Evolutionary conservation across 1,139 yeast species (phyloP).

Genomic region (Groenewaldozyma auringiensis): DNA sequence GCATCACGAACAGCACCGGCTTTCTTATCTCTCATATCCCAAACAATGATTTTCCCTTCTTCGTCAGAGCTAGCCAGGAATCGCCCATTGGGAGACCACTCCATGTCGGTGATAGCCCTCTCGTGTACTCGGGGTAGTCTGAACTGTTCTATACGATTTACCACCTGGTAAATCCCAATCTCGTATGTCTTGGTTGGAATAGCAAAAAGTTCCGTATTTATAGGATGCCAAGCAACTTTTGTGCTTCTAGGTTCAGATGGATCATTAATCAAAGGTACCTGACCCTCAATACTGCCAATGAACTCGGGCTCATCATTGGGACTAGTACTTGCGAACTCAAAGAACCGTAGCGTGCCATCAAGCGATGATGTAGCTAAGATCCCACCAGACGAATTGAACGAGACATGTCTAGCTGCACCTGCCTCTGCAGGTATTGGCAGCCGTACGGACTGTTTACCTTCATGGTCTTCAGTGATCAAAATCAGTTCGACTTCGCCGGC

Average conservation of each 20-base stretch:
- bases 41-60: slow-evolving; percentile 46
- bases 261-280: slow-evolving; percentile 29
- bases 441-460: slow-evolving; percentile 37
- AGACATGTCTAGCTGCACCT: slow-evolving; percentile 42
- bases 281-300: slow-evolving; percentile 38
- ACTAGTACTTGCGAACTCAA: slow-evolving; percentile 39
- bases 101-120: slow-evolving; percentile 42
- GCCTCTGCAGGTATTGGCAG: slow-evolving; percentile 3
- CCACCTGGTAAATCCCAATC: slow-evolving; percentile 29
- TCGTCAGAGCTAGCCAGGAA: slow-evolving; percentile 46
- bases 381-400: slow-evolving; percentile 57
- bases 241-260: slow-evolving; percentile 35
- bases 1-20: slow-evolving; percentile 16
- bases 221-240: slow-evolving; percentile 50
- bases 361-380: slow-evolving; percentile 54
- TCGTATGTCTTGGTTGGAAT: slow-evolving; percentile 41
- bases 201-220: slow-evolving; percentile 54
- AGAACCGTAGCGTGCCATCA: slow-evolving; percentile 61
- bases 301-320: slow-evolving; percentile 33
- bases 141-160: slow-evolving; percentile 13
- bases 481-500: slow-evolving; percentile 49
- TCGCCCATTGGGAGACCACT: slow-evolving; percentile 55
- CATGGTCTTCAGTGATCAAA: slow-evolving; percentile 34
- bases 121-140: slow-evolving; percentile 26
- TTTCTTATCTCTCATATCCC: slow-evolving; percentile 35